These are phyloP conservation scores for Stemphylium vesicarium DNA, from an alignment of 2,329 filamentous ascomycete species.

Conservation along the genomic window DNA sequence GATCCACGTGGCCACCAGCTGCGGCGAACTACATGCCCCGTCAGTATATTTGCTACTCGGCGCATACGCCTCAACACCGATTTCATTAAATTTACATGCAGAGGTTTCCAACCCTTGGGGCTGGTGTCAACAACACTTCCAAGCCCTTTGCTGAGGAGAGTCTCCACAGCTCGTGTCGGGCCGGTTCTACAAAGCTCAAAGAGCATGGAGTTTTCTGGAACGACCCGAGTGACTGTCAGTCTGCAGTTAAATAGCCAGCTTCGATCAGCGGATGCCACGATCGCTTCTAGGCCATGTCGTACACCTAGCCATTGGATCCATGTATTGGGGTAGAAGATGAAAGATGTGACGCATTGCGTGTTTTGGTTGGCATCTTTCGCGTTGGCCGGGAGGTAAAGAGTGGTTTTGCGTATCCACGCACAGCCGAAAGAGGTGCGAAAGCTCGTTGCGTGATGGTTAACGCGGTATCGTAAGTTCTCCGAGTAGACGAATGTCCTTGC, in stretches of 20 bases:
- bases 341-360: not conserved
- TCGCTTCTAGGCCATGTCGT: not conserved
- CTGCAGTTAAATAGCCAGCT: not conserved
- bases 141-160: conserved; percentile 10
- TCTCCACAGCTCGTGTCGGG: conserved; percentile 18
- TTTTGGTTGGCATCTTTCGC: not conserved
- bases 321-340: not conserved
- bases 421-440: not conserved
- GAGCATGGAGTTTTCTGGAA: conserved; percentile 18
- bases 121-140: conserved; percentile 23
- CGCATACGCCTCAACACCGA: no score
- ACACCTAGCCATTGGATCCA: not conserved
- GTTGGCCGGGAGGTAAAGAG: not conserved
- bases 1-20: not conserved
- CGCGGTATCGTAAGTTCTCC: not conserved
- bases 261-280: not conserved
- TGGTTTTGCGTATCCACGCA: not conserved
- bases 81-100: not conserved
- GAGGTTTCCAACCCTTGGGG: not conserved
- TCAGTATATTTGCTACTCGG: not conserved
- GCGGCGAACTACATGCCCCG: not conserved
- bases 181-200: conserved; percentile 19
- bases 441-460: not conserved
- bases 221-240: not conserved
- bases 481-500: not conserved